phyloP scores from a whole-genome alignment of 129 eudicot species.

The Escallonia rubra region DNA sequence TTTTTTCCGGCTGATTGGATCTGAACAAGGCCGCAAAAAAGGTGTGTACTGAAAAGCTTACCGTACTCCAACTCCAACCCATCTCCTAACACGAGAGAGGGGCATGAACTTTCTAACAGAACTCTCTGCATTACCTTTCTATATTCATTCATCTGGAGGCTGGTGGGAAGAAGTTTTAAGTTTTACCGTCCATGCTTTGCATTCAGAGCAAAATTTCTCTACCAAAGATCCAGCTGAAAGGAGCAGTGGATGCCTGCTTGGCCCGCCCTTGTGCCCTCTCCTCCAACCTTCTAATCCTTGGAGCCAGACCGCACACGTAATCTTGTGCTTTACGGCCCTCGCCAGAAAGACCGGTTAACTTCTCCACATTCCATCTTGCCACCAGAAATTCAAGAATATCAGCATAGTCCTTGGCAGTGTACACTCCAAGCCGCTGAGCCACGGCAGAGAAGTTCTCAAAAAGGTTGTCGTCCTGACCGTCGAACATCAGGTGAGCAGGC shows the following conservation, averaged over 20 bases:
- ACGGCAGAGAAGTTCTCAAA: conserved; percentile 4
- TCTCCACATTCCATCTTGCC: neutral
- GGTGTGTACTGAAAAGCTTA: too few relatives aligned
- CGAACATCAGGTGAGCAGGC: conserved; percentile 1
- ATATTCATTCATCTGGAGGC: too few relatives aligned
- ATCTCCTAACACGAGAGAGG: too few relatives aligned
- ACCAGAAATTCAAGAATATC: conserved; percentile 4
- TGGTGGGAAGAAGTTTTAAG: too few relatives aligned
- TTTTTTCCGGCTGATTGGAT: too few relatives aligned
- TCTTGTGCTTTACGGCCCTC: conserved; percentile 1
- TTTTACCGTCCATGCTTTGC: neutral
- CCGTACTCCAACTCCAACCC: too few relatives aligned
- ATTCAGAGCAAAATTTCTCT: neutral
- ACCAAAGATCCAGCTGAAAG: neutral
- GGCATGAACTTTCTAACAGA: too few relatives aligned
- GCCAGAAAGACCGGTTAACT: neutral
- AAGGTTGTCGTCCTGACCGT: conserved; percentile 3
- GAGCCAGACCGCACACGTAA: neutral
- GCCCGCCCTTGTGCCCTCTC: conserved; percentile 2
- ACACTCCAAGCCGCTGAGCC: conserved; percentile 8
- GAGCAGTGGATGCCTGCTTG: neutral
- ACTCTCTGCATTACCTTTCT: too few relatives aligned
- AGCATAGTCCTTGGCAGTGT: conserved; percentile 2
- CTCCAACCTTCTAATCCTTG: conserved; percentile 1
- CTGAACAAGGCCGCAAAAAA: too few relatives aligned